Conservation (phyloP, 129 eudicot genomes). For the Apium graveolens region DNA sequence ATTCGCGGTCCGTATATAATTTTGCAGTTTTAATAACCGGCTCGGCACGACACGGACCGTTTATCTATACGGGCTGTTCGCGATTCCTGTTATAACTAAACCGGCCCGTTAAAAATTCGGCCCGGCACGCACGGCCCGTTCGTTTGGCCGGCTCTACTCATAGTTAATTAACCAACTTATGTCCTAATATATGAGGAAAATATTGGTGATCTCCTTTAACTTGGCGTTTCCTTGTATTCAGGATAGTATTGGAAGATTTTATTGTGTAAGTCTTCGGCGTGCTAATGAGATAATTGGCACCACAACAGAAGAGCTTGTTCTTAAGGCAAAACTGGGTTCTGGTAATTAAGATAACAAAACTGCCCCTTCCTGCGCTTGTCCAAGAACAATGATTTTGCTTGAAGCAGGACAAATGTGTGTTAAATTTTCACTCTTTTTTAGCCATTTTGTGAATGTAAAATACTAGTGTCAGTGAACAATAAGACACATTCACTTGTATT, state of each 20-base stretch:
- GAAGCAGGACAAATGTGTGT: not conserved
- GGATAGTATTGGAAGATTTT: conserved; percentile 90
- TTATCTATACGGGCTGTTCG: no score
- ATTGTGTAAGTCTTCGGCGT: conserved; percentile 71
- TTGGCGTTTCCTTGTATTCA: conserved; percentile 17
- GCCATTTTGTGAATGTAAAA: not conserved
- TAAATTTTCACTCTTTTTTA: not conserved
- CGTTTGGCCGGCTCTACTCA: no score
- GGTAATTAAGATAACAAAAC: not conserved
- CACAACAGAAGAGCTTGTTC: conserved; percentile 89
- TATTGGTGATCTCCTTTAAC: not conserved
- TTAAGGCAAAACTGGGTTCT: conserved; percentile 55
- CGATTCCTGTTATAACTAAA: no score
- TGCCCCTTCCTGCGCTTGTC: not conserved
- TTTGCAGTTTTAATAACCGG: no score
- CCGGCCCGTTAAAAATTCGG: no score
- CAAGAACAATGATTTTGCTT: not conserved
- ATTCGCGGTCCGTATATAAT: no score
- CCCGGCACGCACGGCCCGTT: no score
- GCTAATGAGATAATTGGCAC: conserved; percentile 95
- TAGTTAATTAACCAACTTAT: not conserved
- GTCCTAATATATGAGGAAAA: not conserved
- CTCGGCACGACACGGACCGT: no score
- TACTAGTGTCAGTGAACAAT: not conserved
- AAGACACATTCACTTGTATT: not conserved